Percentiles rank a stretch among this genome's conserved stretches.
Conservation (phyloP, 1,139 yeast genomes). For the Blastobotrys malaysiensis region DNA sequence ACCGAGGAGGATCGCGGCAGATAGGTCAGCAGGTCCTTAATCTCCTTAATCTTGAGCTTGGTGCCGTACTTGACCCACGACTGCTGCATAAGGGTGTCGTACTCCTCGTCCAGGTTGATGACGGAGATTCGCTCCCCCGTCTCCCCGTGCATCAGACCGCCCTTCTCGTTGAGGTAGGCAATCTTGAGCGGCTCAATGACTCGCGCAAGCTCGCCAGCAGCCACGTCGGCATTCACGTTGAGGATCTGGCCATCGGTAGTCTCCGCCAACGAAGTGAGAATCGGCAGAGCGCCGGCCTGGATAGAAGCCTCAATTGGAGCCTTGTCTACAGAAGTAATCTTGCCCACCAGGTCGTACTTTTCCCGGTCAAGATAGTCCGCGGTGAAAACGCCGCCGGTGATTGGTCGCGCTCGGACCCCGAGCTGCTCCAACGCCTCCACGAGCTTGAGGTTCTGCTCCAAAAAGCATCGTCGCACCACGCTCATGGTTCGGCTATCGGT, state of each 20-base stretch:
- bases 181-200: conserved; percentile 95
- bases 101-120: conserved; percentile 94
- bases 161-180: conserved; percentile 94
- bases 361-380: conserved; percentile 90
- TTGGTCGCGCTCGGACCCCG: conserved; percentile 98
- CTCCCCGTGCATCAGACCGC: conserved; percentile 90
- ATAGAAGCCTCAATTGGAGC: conserved; percentile 92
- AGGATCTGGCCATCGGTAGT: conserved; percentile 93
- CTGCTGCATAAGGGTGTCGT: conserved; percentile 81
- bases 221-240: conserved; percentile 97
- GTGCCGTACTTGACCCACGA: conserved; percentile 99
- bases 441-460: conserved; percentile 88
- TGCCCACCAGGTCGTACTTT: conserved; percentile 89
- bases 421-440: conserved; percentile 93
- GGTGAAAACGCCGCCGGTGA: conserved; percentile 94
- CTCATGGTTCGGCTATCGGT: conserved; percentile 94
- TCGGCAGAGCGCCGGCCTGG: conserved; percentile 93
- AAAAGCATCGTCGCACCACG: conserved; percentile 89
- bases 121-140: conserved; percentile 86
- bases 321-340: conserved; percentile 79
- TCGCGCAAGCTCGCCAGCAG: conserved; percentile 96
- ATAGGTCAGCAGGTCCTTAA: conserved; percentile 86
- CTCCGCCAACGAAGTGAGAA: conserved; percentile 92
- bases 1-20: conserved; percentile 96
- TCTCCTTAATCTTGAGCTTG: conserved; percentile 91